Evolutionary conservation across 2,329 filamentous ascomycete species (phyloP).

Genomic region (Scleromitrula shiraiana): DNA sequence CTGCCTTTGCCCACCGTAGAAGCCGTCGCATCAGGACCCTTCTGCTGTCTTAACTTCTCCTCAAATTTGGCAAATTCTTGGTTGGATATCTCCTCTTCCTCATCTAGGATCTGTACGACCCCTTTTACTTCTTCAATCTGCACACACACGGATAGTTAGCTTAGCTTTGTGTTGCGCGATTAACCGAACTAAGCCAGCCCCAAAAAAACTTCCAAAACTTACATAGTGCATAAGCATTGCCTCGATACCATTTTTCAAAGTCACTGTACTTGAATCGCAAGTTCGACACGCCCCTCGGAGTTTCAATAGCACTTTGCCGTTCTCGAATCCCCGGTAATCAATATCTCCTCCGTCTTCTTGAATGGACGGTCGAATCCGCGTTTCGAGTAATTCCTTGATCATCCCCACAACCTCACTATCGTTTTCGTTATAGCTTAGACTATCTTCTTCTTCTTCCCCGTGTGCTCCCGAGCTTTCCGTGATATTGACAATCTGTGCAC

Average conservation of each 20-base stretch:
- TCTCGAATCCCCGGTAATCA: slow-evolving; percentile 83
- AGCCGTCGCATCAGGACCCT: slow-evolving; percentile 27
- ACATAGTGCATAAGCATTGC: slow-evolving; percentile 97
- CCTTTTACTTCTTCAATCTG: slow-evolving; percentile 94
- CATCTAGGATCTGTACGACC: slow-evolving; percentile 82
- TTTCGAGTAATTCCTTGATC: slow-evolving; percentile 98
- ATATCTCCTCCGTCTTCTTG: slow-evolving; percentile 98
- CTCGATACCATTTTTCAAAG: slow-evolving; percentile 95
- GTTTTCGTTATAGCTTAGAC: slow-evolving; percentile 75
- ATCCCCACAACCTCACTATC: slow-evolving; percentile 93
- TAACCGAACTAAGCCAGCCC: no score
- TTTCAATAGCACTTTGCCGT: slow-evolving; percentile 80
- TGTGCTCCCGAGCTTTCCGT: slow-evolving; percentile 49
- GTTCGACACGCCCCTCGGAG: slow-evolving; percentile 88
- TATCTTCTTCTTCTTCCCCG: slow-evolving; percentile 52
- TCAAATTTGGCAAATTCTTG: slow-evolving; percentile 92
- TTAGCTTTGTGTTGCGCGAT: no score
- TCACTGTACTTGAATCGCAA: slow-evolving; percentile 94
- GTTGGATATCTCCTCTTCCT: slow-evolving; percentile 82
- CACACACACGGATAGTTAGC: slow-evolving; percentile 20
- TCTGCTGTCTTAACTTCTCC: slow-evolving; percentile 63
- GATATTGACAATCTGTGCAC: slow-evolving; percentile 70
- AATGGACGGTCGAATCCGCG: slow-evolving; percentile 86
- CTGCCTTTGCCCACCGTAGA: slow-evolving; percentile 22
- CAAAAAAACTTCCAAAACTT: no score